Conservation (phyloP, 345 rosid genomes). For the Punica granatum region DNA sequence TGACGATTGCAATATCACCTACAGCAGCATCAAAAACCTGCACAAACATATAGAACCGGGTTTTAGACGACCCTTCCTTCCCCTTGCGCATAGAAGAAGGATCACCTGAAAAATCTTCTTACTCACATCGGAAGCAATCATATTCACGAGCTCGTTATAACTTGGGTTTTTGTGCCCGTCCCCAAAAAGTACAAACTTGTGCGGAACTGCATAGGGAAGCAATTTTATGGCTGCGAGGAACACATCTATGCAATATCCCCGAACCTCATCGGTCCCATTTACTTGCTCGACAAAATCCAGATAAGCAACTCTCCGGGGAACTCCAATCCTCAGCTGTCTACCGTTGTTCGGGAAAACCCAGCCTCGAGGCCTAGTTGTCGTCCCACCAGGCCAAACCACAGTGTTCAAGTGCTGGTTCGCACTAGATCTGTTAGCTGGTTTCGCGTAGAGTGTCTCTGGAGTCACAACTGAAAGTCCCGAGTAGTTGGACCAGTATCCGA, state of each 20-base stretch:
- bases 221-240: slow-evolving; percentile 65
- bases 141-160: slow-evolving; percentile 53
- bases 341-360: slow-evolving; percentile 92
- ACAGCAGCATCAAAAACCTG: slow-evolving; percentile 79
- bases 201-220: slow-evolving; percentile 73
- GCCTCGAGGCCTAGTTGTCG: slow-evolving; percentile 57
- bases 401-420: slow-evolving; percentile 52
- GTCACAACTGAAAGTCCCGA: slow-evolving; percentile 67
- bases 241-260: slow-evolving; percentile 72
- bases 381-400: slow-evolving; percentile 92
- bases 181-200: slow-evolving; percentile 64
- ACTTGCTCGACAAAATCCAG: slow-evolving; percentile 36
- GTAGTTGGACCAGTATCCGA: slow-evolving; percentile 92
- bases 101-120: background rate
- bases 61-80: background rate
- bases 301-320: slow-evolving; percentile 66
- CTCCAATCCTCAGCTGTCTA: slow-evolving; percentile 59
- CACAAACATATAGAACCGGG: slow-evolving; percentile 12
- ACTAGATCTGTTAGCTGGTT: slow-evolving; percentile 57
- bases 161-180: slow-evolving; percentile 73
- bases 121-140: slow-evolving; percentile 62
- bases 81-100: background rate
- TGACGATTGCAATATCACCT: slow-evolving; percentile 75
- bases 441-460: slow-evolving; percentile 63
- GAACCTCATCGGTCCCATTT: slow-evolving; percentile 43